Percentiles rank a stretch among this genome's conserved stretches.
Evolutionary conservation across 1,284 basidiomycete genomes (phyloP).

Genomic region (Austroboletus niveus): DNA sequence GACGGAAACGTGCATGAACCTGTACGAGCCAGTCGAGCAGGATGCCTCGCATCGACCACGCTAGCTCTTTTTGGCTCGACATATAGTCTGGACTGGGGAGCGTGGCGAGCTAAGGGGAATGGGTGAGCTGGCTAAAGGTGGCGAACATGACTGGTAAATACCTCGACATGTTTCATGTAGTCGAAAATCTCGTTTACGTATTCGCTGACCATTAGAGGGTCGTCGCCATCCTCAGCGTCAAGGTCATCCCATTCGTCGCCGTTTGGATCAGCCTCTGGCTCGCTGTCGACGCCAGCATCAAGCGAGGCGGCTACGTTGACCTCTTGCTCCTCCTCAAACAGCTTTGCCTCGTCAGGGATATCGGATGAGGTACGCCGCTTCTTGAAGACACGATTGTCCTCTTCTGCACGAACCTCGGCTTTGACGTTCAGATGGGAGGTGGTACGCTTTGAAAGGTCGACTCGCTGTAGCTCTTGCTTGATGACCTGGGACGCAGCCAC

Average conservation of each 20-base stretch:
- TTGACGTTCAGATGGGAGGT: slow-evolving; percentile 28
- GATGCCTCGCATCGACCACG: slow-evolving; percentile 93
- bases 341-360: slow-evolving; percentile 48
- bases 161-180: slow-evolving; percentile 82
- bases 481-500: slow-evolving; percentile 17
- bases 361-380: slow-evolving; percentile 74
- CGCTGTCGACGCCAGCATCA: slow-evolving; percentile 39
- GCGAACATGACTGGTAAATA: slow-evolving; percentile 27
- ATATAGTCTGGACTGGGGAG: slow-evolving; percentile 91
- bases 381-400: slow-evolving; percentile 58
- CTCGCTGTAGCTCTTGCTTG: slow-evolving; percentile 30
- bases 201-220: slow-evolving; percentile 96
- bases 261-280: slow-evolving; percentile 59
- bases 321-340: slow-evolving; percentile 31
- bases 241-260: slow-evolving; percentile 81
- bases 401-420: slow-evolving; percentile 40
- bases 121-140: slow-evolving; percentile 1
- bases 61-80: slow-evolving; percentile 85
- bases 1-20: slow-evolving; percentile 90
- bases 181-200: slow-evolving; percentile 94
- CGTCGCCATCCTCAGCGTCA: slow-evolving; percentile 91
- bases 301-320: slow-evolving; percentile 36
- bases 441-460: slow-evolving; percentile 27
- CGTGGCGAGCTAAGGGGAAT: slow-evolving; percentile 58
- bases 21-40: slow-evolving; percentile 98